Evolutionary conservation across 2,329 filamentous ascomycete genomes (phyloP).

Genomic region (Monosporascus cannonballus): DNA sequence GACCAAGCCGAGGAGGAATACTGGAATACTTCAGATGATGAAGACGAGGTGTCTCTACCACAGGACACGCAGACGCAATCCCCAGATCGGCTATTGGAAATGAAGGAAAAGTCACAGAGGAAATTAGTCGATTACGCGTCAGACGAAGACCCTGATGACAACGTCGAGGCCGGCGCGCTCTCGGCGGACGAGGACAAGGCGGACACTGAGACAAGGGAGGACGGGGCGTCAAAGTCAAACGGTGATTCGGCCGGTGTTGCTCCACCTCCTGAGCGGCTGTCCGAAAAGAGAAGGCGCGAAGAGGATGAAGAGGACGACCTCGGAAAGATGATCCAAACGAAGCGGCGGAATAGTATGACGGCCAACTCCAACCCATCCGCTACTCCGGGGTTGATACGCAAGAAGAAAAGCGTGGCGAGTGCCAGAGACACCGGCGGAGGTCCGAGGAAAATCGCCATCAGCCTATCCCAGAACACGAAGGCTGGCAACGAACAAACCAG

Average conservation of each 20-base stretch:
- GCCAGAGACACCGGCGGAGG: slow-evolving; percentile 32
- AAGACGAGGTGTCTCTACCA: slow-evolving; percentile 55
- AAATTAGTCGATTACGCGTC: slow-evolving; percentile 89
- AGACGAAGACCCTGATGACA: slow-evolving; percentile 74
- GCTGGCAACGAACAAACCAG: slow-evolving; percentile 14
- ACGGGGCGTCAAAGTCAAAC: slow-evolving; percentile 27
- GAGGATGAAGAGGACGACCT: slow-evolving; percentile 92
- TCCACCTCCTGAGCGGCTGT: slow-evolving; percentile 69
- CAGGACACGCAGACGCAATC: slow-evolving; percentile 14
- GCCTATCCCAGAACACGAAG: slow-evolving; percentile 42
- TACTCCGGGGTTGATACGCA: slow-evolving; percentile 33
- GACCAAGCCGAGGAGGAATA: slow-evolving; percentile 88
- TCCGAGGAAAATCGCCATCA: slow-evolving; percentile 54
- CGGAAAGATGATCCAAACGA: slow-evolving; percentile 68
- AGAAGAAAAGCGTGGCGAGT: slow-evolving; percentile 40
- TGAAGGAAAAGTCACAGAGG: slow-evolving; percentile 59
- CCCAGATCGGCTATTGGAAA: slow-evolving; percentile 25
- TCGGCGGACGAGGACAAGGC: slow-evolving; percentile 21
- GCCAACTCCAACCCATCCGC: slow-evolving; percentile 34
- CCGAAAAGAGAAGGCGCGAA: slow-evolving; percentile 85
- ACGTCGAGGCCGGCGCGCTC: slow-evolving; percentile 44
- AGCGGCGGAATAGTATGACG: slow-evolving; percentile 55
- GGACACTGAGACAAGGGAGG: slow-evolving; percentile 14
- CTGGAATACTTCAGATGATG: slow-evolving; percentile 84
- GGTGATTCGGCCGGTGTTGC: slow-evolving; percentile 32